phyloP scores from a whole-genome alignment of 192 early-diverging fungal species.

The Coemansia sp. region DNA sequence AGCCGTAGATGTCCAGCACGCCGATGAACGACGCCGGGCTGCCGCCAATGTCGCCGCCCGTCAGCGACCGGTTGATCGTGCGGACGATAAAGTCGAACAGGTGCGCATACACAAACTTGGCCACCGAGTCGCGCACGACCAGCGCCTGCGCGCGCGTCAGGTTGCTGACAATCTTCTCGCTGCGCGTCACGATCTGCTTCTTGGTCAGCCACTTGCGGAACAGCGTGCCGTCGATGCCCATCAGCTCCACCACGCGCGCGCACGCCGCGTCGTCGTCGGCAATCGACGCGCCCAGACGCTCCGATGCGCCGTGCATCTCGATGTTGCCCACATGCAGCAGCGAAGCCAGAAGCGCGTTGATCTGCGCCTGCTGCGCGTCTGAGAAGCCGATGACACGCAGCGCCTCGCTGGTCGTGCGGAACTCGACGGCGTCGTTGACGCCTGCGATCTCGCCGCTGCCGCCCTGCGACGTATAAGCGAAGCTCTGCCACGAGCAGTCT shows the following conservation, averaged over 20 bases:
- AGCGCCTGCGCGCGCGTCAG: slow-evolving; percentile 70
- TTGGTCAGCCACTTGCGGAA: slow-evolving; percentile 95
- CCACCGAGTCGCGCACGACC: slow-evolving; percentile 86
- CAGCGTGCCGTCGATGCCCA: slow-evolving; percentile 72
- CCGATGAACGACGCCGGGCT: slow-evolving; percentile 79
- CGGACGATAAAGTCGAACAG: slow-evolving; percentile 96
- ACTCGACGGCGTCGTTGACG: slow-evolving; percentile 92
- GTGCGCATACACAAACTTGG: slow-evolving; percentile 94
- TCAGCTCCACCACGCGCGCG: slow-evolving; percentile 62
- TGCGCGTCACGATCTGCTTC: slow-evolving; percentile 86
- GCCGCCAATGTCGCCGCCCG: slow-evolving; percentile 20
- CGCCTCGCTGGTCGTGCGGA: slow-evolving; percentile 80
- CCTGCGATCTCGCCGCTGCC: slow-evolving; percentile 74
- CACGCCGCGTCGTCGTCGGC: slow-evolving; percentile 76
- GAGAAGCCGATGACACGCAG: slow-evolving; percentile 84
- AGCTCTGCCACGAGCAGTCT: slow-evolving; percentile 59
- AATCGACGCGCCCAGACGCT: slow-evolving; percentile 64
- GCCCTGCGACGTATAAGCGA: slow-evolving; percentile 88
- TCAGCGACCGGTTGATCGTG: slow-evolving; percentile 80
- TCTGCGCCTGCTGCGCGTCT: slow-evolving; percentile 77
- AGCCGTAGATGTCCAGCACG: slow-evolving; percentile 99
- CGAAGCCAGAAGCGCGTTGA: slow-evolving; percentile 88
- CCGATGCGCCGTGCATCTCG: slow-evolving; percentile 65
- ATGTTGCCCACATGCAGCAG: slow-evolving; percentile 96
- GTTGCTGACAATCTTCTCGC: slow-evolving; percentile 87